A percentile compares a stretch with the other conserved stretches of the same genome.
Conservation (phyloP, 1,284 basidiomycete genomes). For the Leucoagaricus sp. region DNA sequence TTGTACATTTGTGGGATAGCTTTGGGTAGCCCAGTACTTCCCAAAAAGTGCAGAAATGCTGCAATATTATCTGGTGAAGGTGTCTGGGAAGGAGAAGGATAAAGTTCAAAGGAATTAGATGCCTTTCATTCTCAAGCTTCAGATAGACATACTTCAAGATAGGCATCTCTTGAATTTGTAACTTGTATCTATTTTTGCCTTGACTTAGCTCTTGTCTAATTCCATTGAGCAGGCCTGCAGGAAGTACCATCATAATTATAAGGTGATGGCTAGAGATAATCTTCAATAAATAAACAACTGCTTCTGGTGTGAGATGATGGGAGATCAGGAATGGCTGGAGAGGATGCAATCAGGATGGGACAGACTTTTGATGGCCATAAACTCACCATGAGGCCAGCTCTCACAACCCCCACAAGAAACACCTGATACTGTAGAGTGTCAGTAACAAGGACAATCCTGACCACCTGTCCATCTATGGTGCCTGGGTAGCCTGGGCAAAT, state of each 20-base stretch:
- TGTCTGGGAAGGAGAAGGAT: conserved; percentile 18
- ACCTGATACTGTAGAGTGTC: no score
- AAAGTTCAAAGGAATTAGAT: conserved; percentile 19
- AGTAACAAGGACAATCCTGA: no score
- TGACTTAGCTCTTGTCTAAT: conserved; percentile 18
- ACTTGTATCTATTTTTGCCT: conserved; percentile 13
- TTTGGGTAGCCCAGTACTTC: conserved; percentile 26
- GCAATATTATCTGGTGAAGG: conserved; percentile 19
- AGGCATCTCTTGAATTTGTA: conserved; percentile 25
- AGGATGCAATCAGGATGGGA: no score
- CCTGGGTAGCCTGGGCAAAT: no score
- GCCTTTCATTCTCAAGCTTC: conserved; percentile 25
- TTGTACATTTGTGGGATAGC: conserved; percentile 19
- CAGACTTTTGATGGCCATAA: no score
- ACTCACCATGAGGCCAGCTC: no score
- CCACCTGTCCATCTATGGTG: no score
- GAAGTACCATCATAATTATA: conserved; percentile 22
- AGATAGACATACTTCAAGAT: conserved; percentile 27
- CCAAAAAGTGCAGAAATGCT: conserved; percentile 24
- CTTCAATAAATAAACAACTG: conserved; percentile 25
- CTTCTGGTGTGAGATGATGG: conserved; percentile 28
- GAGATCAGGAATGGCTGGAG: conserved; percentile 40
- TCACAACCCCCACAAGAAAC: no score
- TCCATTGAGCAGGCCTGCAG: conserved; percentile 17
- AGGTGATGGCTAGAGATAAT: conserved; percentile 25